These are phyloP conservation scores for Trichoderma breve DNA, from an alignment of 2,329 filamentous ascomycete species.

Conservation along the genomic window DNA sequence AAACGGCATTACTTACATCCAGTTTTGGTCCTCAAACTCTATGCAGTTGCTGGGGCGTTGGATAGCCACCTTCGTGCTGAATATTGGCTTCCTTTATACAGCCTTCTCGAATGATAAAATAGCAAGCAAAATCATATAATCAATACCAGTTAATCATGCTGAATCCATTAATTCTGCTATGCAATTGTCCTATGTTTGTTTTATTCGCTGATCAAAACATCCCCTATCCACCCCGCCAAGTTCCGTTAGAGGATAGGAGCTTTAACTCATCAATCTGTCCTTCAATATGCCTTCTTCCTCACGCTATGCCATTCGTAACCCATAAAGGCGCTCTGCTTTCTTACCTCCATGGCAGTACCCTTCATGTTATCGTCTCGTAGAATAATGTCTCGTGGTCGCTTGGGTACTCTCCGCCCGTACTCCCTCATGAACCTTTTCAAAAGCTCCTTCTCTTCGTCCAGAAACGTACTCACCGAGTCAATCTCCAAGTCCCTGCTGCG, in stretches of 20 bases:
- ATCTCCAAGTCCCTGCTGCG: constrained; percentile 51
- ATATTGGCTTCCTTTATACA: not conserved
- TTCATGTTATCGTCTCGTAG: constrained; percentile 70
- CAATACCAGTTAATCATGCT: constrained; percentile 5
- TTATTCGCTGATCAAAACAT: not conserved
- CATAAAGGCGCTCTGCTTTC: constrained; percentile 80
- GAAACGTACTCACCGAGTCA: constrained; percentile 38
- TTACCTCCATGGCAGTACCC: constrained; percentile 68
- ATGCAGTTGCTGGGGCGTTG: not conserved
- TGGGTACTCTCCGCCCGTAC: constrained; percentile 65
- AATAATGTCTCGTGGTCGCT: constrained; percentile 79
- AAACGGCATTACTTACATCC: too few species aligned
- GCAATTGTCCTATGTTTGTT: not conserved
- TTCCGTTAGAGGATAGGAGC: not conserved
- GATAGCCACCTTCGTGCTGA: not conserved
- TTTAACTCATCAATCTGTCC: constrained; percentile 2
- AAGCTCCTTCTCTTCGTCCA: constrained; percentile 38
- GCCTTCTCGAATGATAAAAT: not conserved
- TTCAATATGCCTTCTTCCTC: constrained; percentile 35
- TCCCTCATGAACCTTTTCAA: constrained; percentile 52
- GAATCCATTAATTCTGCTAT: constrained; percentile 1
- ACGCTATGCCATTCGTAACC: constrained; percentile 79
- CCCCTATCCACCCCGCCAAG: not conserved
- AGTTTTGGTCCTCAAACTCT: not conserved
- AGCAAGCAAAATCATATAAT: not conserved